Evolutionary conservation across 1,139 yeast species (phyloP).

Genomic region (Pichia sp.): DNA sequence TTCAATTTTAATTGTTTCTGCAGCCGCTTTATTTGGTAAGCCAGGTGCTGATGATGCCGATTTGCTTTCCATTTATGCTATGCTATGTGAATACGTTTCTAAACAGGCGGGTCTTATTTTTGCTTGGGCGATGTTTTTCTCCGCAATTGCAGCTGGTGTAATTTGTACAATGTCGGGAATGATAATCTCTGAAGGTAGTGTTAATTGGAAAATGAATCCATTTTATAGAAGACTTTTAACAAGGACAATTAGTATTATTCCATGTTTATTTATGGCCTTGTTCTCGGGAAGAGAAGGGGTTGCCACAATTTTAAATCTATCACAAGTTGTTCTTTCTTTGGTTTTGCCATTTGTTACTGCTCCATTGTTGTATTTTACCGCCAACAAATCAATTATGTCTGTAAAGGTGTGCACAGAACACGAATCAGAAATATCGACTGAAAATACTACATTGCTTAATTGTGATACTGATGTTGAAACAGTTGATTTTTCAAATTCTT

Average conservation of each 20-base stretch:
- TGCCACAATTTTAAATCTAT: slow-evolving; percentile 60
- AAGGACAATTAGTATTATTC: slow-evolving; percentile 64
- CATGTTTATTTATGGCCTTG: slow-evolving; percentile 58
- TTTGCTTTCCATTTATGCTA: slow-evolving; percentile 62
- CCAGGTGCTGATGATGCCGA: slow-evolving; percentile 66
- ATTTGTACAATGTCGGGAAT: slow-evolving; percentile 81
- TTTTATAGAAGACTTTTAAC: slow-evolving; percentile 67
- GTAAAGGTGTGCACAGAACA: slow-evolving; percentile 30
- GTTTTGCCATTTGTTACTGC: slow-evolving; percentile 78
- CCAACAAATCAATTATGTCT: slow-evolving; percentile 59
- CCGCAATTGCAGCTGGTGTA: slow-evolving; percentile 78
- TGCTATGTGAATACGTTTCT: slow-evolving; percentile 54
- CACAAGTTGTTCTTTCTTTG: slow-evolving; percentile 67
- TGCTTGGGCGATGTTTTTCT: slow-evolving; percentile 66
- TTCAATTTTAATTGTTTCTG: slow-evolving; percentile 68
- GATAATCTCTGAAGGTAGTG: slow-evolving; percentile 72
- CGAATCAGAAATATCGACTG: background rate
- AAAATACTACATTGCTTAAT: slow-evolving; percentile 9
- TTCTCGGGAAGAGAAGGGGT: slow-evolving; percentile 67
- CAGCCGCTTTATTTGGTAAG: slow-evolving; percentile 56
- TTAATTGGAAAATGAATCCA: slow-evolving; percentile 66
- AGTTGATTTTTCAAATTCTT: slow-evolving; percentile 64
- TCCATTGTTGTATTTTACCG: slow-evolving; percentile 80
- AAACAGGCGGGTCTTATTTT: slow-evolving; percentile 68
- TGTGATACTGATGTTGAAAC: slow-evolving; percentile 10